These are phyloP conservation scores for Lentinula lateritia DNA, from an alignment of 768 basidiomycete genomes.

Conservation along the genomic window DNA sequence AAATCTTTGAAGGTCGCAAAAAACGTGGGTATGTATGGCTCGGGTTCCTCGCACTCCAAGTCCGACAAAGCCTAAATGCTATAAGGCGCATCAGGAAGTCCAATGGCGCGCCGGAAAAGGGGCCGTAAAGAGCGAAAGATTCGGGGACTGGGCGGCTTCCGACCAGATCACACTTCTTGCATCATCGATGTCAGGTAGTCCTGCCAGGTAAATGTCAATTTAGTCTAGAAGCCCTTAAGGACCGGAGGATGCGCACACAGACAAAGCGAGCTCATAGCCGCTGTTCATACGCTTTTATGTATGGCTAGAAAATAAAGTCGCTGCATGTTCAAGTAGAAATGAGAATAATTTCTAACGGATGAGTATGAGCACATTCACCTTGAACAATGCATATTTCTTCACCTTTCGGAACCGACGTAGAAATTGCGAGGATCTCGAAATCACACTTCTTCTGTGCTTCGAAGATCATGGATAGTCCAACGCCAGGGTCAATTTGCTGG, in stretches of 20 bases:
- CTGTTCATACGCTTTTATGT: too few species aligned
- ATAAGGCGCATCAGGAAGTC: neutral
- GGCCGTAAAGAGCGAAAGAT: neutral
- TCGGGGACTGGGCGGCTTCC: neutral
- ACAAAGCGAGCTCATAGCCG: too few species aligned
- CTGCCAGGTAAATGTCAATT: neutral
- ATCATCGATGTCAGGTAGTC: neutral
- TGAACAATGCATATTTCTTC: neutral
- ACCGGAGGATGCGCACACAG: too few species aligned
- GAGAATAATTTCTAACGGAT: too few species aligned
- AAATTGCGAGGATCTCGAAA: neutral
- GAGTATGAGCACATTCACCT: too few species aligned
- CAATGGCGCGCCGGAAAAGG: neutral
- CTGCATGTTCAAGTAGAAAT: too few species aligned
- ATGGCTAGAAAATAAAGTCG: too few species aligned
- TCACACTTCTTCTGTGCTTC: neutral
- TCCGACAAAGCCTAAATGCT: neutral
- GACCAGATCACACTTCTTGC: constrained; percentile 2
- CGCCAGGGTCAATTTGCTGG: neutral
- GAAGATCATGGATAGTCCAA: neutral
- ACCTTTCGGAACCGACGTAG: neutral
- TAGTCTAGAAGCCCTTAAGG: too few species aligned
- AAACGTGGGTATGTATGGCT: neutral
- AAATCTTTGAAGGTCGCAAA: neutral
- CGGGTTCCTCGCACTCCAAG: neutral